These are phyloP conservation scores for Jaltomata sinuosa DNA, from an alignment of 257 asterid genomes.

Conservation along the genomic window DNA sequence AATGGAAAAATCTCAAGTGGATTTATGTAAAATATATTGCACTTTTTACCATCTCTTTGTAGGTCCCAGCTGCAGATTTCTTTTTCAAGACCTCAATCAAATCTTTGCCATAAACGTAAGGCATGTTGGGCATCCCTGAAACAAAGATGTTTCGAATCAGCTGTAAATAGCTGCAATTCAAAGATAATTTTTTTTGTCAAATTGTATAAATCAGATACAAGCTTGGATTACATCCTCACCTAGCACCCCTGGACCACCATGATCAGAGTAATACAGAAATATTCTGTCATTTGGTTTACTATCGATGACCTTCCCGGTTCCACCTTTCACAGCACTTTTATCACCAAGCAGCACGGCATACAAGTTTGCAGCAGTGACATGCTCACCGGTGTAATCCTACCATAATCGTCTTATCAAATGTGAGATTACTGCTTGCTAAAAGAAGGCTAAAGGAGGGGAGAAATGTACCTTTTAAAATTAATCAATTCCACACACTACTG, in stretches of 20 bases:
- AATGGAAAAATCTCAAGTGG: background rate
- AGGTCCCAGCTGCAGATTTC: conserved; percentile 61
- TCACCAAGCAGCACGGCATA: conserved; percentile 79
- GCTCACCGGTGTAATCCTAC: conserved; percentile 77
- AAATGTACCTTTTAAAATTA: background rate
- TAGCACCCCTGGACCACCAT: conserved; percentile 93
- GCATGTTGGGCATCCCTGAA: conserved; percentile 75
- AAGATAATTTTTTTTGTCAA: background rate
- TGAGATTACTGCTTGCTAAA: background rate
- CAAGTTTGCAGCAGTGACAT: conserved; percentile 49
- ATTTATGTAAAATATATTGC: background rate
- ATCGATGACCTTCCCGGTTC: conserved; percentile 66
- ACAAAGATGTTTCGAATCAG: background rate
- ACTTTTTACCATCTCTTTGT: conserved; percentile 64
- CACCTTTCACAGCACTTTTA: conserved; percentile 52
- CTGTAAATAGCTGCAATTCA: background rate
- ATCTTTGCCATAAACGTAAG: conserved; percentile 61
- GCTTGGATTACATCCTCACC: conserved; percentile 32
- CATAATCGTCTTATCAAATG: background rate
- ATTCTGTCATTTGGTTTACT: conserved; percentile 68
- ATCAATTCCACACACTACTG: background rate
- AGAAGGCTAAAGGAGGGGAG: background rate
- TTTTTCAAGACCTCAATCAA: conserved; percentile 60
- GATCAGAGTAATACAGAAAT: conserved; percentile 79
- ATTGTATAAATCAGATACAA: background rate